Base-by-base conservation (phyloP, 345 rosid genomes). In the Citrus trifoliata region DNA sequence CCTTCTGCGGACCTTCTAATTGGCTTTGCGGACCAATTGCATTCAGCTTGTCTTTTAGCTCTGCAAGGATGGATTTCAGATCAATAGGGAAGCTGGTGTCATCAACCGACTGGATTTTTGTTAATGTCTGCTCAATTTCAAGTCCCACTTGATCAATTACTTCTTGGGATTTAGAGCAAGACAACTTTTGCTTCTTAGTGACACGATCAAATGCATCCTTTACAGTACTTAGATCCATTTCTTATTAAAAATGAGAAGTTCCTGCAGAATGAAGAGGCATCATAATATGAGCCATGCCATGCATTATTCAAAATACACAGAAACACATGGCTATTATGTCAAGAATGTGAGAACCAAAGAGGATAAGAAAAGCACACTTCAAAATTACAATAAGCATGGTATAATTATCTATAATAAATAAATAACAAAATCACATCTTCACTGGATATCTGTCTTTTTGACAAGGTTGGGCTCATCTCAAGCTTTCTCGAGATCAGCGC, bases 131-230 rank as follows among this genome's bases (percentile, higher is more conserved):
- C 75, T 76, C 82, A 80, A 92, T 82, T 84, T 82, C 93, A 71
- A 59, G 85, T 65, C 87, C 71, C 72, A 88, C 79, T 78, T 80
- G 86, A 74, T 88, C 91, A 61, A 88, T 83, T 22, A 87, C 84
- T 81, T 84, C 88, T 69, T 80, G 88, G 48, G 88, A 81, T 73
- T 81, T 84, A 13, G 88, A 87, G 74, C 81, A 84, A 8, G 88
- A 88, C 72, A 85, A 75, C 69, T 92, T 93, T 75, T 90, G 97
- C 82, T 78, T 95, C 88, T 93, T 91, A 10, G 83, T 73, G 67
- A 88, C 87, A 76, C 79, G 86, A 27, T 88, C 93, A 79, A 95
- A 92, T 67, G 90, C 87, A 80, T 95, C 92, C 83, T 79, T 90
- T 58, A 88, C 79, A 3, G 70, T 68, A 80, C 76, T 66, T 67